Conservation (phyloP, 192 early-diverging fungal genomes). For the Chytriomyces hyalinus region DNA sequence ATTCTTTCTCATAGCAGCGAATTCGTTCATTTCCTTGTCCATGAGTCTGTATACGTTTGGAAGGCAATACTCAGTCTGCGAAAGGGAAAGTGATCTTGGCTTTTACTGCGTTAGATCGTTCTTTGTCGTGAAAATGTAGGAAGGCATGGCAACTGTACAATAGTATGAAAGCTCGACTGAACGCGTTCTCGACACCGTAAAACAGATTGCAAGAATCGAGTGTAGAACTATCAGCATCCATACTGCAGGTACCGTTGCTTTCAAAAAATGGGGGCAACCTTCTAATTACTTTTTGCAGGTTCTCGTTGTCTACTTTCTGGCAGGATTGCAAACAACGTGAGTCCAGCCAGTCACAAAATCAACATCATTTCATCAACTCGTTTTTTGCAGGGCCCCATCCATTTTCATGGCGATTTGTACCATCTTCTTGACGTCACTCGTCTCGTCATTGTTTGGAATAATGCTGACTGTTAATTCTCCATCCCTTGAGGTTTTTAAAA, state of each 20-base stretch:
- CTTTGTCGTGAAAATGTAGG: slow-evolving; percentile 53
- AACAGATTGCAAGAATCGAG: slow-evolving; percentile 54
- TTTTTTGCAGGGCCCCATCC: slow-evolving; percentile 3
- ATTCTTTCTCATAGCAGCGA: slow-evolving; percentile 52
- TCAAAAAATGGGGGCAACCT: no score
- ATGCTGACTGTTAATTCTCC: slow-evolving; percentile 48
- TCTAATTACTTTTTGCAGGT: slow-evolving; percentile 32
- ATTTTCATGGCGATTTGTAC: slow-evolving; percentile 28
- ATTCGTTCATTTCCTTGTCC: slow-evolving; percentile 47
- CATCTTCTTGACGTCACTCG: slow-evolving; percentile 37
- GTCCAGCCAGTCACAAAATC: background rate
- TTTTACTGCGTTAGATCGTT: slow-evolving; percentile 61
- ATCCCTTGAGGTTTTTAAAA: slow-evolving; percentile 33
- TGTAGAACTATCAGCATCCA: no score
- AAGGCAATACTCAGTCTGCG: slow-evolving; percentile 54
- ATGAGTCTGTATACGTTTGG: slow-evolving; percentile 56
- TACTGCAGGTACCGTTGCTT: no score
- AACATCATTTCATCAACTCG: no score
- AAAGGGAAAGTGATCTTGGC: slow-evolving; percentile 55
- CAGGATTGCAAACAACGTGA: slow-evolving; percentile 56
- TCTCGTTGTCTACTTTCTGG: slow-evolving; percentile 58
- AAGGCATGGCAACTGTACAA: background rate
- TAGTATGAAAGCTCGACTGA: background rate
- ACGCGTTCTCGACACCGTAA: background rate
- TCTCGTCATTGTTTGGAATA: slow-evolving; percentile 58